A percentile compares a stretch with the other conserved stretches of the same genome.
These are phyloP conservation scores for Pouteria campechiana DNA, from an alignment of 179 eudicot species.

Conservation along the genomic window DNA sequence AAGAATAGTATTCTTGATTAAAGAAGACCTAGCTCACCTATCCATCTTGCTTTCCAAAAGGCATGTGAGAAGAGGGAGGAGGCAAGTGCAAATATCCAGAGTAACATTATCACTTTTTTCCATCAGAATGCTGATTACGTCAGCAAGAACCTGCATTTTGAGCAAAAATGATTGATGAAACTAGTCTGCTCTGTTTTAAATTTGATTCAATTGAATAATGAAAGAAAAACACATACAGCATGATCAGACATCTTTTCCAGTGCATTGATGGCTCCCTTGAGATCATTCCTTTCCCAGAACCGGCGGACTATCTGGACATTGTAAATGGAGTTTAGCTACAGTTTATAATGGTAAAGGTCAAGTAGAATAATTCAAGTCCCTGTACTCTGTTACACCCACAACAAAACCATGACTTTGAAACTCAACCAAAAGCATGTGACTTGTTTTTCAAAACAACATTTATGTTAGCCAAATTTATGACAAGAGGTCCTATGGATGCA, in stretches of 20 bases:
- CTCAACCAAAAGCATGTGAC: too few relatives aligned
- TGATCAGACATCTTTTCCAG: conserved; percentile 85
- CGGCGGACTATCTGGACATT: conserved; percentile 50
- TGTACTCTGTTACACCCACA: too few relatives aligned
- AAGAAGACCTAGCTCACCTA: conserved; percentile 30
- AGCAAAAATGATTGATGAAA: too few relatives aligned
- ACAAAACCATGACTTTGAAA: too few relatives aligned
- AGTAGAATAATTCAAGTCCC: too few relatives aligned
- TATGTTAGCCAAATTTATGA: too few relatives aligned
- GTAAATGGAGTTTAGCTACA: conserved; percentile 2
- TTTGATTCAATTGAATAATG: not conserved
- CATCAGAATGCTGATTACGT: conserved; percentile 56
- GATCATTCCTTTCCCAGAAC: conserved; percentile 83
- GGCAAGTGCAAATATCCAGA: conserved; percentile 65
- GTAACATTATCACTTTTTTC: conserved; percentile 74
- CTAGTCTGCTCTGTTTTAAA: not conserved
- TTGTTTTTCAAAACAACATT: too few relatives aligned
- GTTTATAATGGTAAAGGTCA: not conserved
- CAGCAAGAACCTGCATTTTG: conserved; percentile 70
- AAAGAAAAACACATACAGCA: conserved; percentile 53
- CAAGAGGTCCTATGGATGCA: too few relatives aligned
- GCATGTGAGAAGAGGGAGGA: conserved; percentile 66
- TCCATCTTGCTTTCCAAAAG: conserved; percentile 83
- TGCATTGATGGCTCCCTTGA: conserved; percentile 72
- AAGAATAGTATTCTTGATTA: too few relatives aligned